These are phyloP conservation scores for Ettlia oleoabundans DNA, from an alignment of 139 green algal species.

Conservation along the genomic window DNA sequence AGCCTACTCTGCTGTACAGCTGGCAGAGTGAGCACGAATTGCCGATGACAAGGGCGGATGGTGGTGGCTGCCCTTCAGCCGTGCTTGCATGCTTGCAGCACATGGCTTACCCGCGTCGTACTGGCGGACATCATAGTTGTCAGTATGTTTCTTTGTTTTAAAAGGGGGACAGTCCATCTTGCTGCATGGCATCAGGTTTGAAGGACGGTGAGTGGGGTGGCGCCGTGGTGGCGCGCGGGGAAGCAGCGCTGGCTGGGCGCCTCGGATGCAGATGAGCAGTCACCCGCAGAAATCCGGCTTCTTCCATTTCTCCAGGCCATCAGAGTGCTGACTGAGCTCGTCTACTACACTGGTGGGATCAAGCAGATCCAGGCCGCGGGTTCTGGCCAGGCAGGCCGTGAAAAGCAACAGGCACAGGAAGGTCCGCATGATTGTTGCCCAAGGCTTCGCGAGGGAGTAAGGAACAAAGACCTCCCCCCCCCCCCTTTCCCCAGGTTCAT, in stretches of 20 bases:
- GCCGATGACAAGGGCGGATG: too few relatives aligned
- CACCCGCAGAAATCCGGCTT: conserved; percentile 43
- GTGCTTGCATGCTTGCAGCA: neutral
- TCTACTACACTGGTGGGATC: neutral
- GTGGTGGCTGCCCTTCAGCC: neutral
- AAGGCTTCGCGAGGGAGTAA: too few relatives aligned
- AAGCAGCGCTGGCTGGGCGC: too few relatives aligned
- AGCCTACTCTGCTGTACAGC: neutral
- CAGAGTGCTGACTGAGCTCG: neutral
- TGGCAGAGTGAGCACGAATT: too few relatives aligned
- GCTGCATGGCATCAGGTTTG: neutral
- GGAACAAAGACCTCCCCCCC: too few relatives aligned
- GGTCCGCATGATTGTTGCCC: neutral
- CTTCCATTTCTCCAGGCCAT: conserved; percentile 26
- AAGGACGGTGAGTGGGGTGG: too few relatives aligned
- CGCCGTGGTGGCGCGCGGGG: too few relatives aligned
- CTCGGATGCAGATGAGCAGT: too few relatives aligned
- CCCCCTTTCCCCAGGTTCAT: too few relatives aligned
- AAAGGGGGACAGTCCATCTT: conserved; percentile 38
- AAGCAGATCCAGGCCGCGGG: neutral
- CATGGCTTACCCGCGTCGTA: conserved; percentile 25
- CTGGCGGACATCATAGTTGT: conserved; percentile 33
- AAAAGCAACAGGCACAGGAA: neutral
- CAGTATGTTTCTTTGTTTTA: conserved; percentile 6
- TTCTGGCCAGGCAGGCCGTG: neutral